Percentiles rank a stretch among this genome's conserved stretches.
Evolutionary conservation across 768 basidiomycete species (phyloP).

Genomic region (Panus rudis): DNA sequence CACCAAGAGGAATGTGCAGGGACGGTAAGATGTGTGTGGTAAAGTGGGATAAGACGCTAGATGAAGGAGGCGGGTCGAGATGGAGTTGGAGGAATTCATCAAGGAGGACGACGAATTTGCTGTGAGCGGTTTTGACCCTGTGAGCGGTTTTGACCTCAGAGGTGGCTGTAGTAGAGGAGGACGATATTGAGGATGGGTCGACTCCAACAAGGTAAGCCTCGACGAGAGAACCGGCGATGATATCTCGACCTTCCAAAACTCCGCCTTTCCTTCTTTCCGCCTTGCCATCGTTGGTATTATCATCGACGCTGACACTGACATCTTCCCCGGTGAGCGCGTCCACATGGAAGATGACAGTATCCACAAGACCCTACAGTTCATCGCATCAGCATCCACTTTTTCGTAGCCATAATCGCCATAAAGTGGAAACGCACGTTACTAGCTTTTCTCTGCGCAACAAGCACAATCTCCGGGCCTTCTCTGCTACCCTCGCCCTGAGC

Average conservation of each 20-base stretch:
- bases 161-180: too few relatives aligned
- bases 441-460: constrained; percentile 56
- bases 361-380: constrained; percentile 42
- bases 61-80: too few relatives aligned
- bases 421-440: constrained; percentile 43
- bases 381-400: background rate
- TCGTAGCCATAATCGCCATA: background rate
- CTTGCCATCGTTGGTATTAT: too few relatives aligned
- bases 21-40: too few relatives aligned
- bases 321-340: constrained; percentile 78
- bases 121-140: constrained; percentile 31
- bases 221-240: constrained; percentile 50
- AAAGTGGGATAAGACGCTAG: too few relatives aligned
- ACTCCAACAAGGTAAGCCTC: constrained; percentile 55
- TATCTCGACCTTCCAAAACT: constrained; percentile 52
- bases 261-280: too few relatives aligned
- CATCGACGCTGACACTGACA: constrained; percentile 23
- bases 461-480: constrained; percentile 44
- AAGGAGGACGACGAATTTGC: constrained; percentile 54
- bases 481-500: constrained; percentile 31
- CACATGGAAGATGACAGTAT: constrained; percentile 72
- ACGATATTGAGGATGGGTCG: too few relatives aligned
- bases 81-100: constrained; percentile 78
- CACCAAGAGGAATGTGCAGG: too few relatives aligned
- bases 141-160: too few relatives aligned